Evolutionary conservation across 495 filamentous ascomycete genomes (phyloP), one percentile per base, ranked within the genome.

Genomic region (Apodospora peruviana): DNA sequence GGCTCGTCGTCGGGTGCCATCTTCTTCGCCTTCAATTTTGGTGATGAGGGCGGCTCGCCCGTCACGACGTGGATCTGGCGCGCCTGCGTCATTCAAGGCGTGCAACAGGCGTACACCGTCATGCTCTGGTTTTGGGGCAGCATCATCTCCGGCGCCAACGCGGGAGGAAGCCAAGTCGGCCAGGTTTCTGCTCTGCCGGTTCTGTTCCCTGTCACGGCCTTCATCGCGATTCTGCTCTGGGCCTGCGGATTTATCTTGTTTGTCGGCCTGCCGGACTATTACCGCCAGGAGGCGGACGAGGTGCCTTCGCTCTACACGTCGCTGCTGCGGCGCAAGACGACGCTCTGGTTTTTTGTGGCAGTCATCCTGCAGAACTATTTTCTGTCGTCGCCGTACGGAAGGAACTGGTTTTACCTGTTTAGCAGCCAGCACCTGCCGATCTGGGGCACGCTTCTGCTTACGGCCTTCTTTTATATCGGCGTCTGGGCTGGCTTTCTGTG

Each of bases 1-100:
- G 82, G 75, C 1, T 81, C 81, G 2, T 72, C 78, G n/a, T 74
- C 70, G 50, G 81, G 81, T 18, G 75, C 74, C 4, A 61, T 85
- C 34, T 85, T 75, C 67, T 84, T 84, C 55, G 73, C 80, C n/a
- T 71, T 84, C 44, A 85, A 85, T 54, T 84, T 85, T 56, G 81
- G 79, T 41, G 74, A 75, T 48, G 76, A 82, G 59, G 78, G 75
- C 20, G 75, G 76, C 38, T 68, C 77, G 4, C 78, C 81, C 10
- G 65, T 80, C 41, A 75, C 72, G 45, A 72, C 74, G n/a, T 85
- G 81, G 81, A 76, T 76, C 54, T 80, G 76, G 64, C 79, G 81
- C 35, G 81, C 81, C 34, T 78, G 74, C 56, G 53, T 78, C 39
- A 77, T 84, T 53, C 80, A 83, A 65, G 81, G 81, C 11, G 77